Conservation (phyloP, 2,329 filamentous ascomycete genomes). For the Botrytis fabae region DNA sequence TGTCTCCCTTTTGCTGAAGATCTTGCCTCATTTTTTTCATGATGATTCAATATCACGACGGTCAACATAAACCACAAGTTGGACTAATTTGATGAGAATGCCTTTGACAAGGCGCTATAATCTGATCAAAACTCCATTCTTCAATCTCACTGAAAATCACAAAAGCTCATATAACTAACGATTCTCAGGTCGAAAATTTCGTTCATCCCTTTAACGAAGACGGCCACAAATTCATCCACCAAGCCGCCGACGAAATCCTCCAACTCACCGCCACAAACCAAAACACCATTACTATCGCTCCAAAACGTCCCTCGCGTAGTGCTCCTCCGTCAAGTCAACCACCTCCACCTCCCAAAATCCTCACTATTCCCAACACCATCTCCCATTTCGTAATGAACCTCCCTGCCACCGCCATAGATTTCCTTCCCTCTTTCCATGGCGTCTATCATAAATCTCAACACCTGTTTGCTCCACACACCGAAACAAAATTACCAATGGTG, state of each 20-base stretch:
- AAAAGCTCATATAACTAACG: conserved; percentile 16
- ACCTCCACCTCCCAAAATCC: conserved; percentile 43
- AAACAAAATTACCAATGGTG: conserved; percentile 69
- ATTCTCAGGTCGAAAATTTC: conserved; percentile 59
- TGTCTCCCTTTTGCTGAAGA: conserved; percentile 23
- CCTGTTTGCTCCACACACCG: conserved; percentile 62
- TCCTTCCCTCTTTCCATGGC: conserved; percentile 74
- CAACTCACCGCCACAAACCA: conserved; percentile 51
- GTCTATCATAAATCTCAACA: conserved; percentile 71
- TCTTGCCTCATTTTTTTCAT: conserved; percentile 12
- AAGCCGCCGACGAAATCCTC: conserved; percentile 62
- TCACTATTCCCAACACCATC: conserved; percentile 70
- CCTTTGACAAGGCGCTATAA: conserved; percentile 30
- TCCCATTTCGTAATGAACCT: conserved; percentile 99
- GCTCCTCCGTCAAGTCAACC: conserved; percentile 35
- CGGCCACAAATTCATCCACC: conserved; percentile 75
- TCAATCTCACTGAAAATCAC: not conserved
- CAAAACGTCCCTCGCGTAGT: conserved; percentile 40
- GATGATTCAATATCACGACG: conserved; percentile 33
- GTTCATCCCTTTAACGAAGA: conserved; percentile 81
- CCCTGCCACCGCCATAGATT: conserved; percentile 83
- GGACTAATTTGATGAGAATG: conserved; percentile 26
- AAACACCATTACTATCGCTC: conserved; percentile 53
- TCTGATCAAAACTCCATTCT: conserved; percentile 19
- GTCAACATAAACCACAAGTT: conserved; percentile 31